Evolutionary conservation across 371 early-diverging fungal species (phyloP).

Genomic region (Mucor racemosus): DNA sequence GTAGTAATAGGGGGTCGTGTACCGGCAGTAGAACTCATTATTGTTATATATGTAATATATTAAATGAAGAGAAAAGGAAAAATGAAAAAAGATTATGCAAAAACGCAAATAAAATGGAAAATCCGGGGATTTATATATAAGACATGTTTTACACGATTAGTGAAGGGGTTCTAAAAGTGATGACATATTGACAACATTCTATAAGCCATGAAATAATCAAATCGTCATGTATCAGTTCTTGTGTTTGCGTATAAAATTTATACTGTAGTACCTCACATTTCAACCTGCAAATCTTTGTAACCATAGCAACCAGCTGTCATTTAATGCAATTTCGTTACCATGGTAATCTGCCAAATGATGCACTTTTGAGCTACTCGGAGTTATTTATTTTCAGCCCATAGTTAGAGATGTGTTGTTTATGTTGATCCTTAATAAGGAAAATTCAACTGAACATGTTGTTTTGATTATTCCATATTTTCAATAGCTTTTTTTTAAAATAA

Average conservation of each 20-base stretch:
- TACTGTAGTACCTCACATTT: too few species aligned
- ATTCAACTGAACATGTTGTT: neutral
- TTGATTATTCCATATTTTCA: constrained; percentile 5
- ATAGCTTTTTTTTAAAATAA: neutral
- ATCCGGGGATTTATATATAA: constrained; percentile 8
- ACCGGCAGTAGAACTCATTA: neutral
- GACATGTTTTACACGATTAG: neutral
- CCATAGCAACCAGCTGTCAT: too few species aligned
- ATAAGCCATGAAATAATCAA: constrained; percentile 2
- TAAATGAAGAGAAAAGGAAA: neutral
- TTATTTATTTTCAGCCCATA: neutral
- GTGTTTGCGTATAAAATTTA: neutral
- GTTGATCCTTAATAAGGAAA: constrained; percentile 14
- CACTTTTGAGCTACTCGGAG: neutral
- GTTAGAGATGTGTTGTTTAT: constrained; percentile 10
- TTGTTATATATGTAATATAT: neutral
- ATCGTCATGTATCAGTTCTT: neutral
- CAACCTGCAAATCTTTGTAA: too few species aligned
- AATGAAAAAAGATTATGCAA: constrained; percentile 5
- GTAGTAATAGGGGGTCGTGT: neutral
- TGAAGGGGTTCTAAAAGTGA: constrained; percentile 18
- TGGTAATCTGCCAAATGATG: neutral
- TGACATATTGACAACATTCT: constrained; percentile 17
- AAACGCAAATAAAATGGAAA: neutral
- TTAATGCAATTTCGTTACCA: too few species aligned